Percentiles rank a stretch among this genome's conserved stretches.
Conservation (phyloP, 139 green algal species). For the Chlamydomonas incerta region DNA sequence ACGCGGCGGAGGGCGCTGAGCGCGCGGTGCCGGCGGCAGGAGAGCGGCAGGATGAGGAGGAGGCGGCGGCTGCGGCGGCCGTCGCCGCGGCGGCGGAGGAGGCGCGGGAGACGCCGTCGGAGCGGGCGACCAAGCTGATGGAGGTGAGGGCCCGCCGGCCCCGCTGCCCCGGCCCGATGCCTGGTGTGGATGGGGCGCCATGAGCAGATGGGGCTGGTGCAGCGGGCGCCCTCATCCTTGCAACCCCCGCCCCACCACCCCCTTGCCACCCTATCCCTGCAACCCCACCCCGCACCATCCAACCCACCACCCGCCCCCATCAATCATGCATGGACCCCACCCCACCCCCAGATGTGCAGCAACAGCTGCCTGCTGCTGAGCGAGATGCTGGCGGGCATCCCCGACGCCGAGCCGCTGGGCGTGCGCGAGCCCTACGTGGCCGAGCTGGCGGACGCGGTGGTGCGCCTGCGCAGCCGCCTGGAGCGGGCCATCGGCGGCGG, state of each 20-base stretch:
- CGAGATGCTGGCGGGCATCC: conserved; percentile 37
- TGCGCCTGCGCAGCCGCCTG: conserved; percentile 7
- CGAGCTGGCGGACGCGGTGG: conserved; percentile 62
- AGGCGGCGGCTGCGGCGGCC: not conserved
- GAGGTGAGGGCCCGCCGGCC: too few relatives aligned
- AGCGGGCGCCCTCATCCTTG: too few relatives aligned
- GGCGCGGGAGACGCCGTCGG: not conserved
- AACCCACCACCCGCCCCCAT: not conserved
- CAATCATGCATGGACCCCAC: too few relatives aligned
- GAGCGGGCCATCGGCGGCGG: not conserved
- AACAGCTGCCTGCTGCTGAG: conserved; percentile 42
- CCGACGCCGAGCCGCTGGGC: conserved; percentile 36
- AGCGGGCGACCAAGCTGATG: not conserved
- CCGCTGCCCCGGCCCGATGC: too few relatives aligned
- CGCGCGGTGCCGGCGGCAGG: not conserved
- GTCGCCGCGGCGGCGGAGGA: not conserved
- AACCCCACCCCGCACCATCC: too few relatives aligned
- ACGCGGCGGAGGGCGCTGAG: too few relatives aligned
- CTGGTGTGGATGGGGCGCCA: too few relatives aligned
- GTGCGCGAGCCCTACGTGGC: conserved; percentile 58
- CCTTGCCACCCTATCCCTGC: too few relatives aligned
- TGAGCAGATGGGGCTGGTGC: too few relatives aligned
- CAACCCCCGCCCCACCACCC: too few relatives aligned
- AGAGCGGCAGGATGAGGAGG: not conserved
- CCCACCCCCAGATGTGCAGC: conserved; percentile 22